These are phyloP conservation scores for Eucalyptus regnans DNA, from an alignment of 345 rosid species.

Conservation along the genomic window DNA sequence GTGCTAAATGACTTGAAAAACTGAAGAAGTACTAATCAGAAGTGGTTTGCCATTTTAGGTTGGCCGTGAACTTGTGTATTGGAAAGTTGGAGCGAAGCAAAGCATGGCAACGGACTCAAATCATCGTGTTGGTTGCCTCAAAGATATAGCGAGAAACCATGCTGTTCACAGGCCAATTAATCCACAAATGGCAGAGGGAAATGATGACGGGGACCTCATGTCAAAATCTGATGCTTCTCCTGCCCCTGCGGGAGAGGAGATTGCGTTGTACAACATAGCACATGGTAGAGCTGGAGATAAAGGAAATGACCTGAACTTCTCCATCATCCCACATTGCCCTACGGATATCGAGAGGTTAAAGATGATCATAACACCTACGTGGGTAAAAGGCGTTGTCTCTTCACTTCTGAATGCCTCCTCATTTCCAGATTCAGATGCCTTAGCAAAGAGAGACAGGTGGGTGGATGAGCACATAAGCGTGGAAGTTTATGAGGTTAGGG, in stretches of 20 bases:
- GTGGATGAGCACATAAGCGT: constrained; percentile 28
- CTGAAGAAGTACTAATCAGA: background rate
- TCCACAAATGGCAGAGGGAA: background rate
- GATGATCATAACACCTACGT: constrained; percentile 45
- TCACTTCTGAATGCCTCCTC: constrained; percentile 34
- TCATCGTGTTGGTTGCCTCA: background rate
- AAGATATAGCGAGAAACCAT: background rate
- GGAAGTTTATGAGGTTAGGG: constrained; percentile 66
- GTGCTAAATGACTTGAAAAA: background rate
- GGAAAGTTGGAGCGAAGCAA: constrained; percentile 38
- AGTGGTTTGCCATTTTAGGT: constrained; percentile 19
- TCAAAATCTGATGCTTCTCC: constrained; percentile 14
- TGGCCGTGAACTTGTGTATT: constrained; percentile 50
- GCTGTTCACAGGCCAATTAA: constrained; percentile 2
- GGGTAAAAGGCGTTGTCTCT: constrained; percentile 64
- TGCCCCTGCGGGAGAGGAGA: constrained; percentile 43
- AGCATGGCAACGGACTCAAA: constrained; percentile 1
- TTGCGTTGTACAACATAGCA: constrained; percentile 56
- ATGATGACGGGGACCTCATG: background rate
- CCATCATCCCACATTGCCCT: constrained; percentile 63
- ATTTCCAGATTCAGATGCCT: constrained; percentile 18
- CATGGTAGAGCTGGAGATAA: constrained; percentile 84
- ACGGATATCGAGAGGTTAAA: constrained; percentile 51
- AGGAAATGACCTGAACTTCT: constrained; percentile 76
- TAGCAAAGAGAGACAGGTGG: constrained; percentile 18